Base-by-base conservation (phyloP, 352 stramenopile species). In the Phytopythium chamaehyphon region DNA sequence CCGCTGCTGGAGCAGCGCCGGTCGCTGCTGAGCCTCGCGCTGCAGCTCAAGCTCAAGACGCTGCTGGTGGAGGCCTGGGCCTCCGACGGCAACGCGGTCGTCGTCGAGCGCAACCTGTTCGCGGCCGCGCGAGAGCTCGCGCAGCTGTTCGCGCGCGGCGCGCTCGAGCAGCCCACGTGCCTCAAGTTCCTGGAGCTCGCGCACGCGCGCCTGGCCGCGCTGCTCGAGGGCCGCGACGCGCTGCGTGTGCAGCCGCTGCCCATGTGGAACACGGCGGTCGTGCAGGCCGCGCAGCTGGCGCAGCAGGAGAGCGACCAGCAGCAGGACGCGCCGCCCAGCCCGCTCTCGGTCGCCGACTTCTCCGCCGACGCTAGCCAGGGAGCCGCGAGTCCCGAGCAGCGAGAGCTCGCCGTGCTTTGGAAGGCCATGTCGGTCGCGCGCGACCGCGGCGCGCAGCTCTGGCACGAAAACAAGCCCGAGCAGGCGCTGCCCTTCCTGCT, bases 31-130 rank as follows among this genome's bases (percentile, higher is more conserved):
- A 76, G 82, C 4, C 74, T 93, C 24, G 81, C 80, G 26, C 66
- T 91, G 43, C 77, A 90, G 64, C 75, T 90, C 55, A 90, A 90
- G 64, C 77, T 90, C 61, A 93, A 91, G 76, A 86, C 80, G 65
- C 84, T 90, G 39, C 55, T 93, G 37, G 75, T 89, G 28, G 83
- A 93, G 48, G 80, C 83, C 21, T 91, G 79, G 73, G 74, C 82
- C 21, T 91, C 76, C 3, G 79, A 93, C 65, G 88, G 90, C 77
- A 93, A 93, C 67, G 88, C 66, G 54, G 76, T 93, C 47, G 83
- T 93, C 23, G 91, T 93, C 62, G 83, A 93, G 55, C 79, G 82
- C 44, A 91, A 90, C 50, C 67, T 93, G 10, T 90, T 91, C 47
- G 59, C 70, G 18, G 86, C 91, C 50, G 83, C 83, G 44, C 90